Evolutionary conservation across 78 protist species (phyloP), one percentile per base, ranked within the genome.

Genomic region (Paratrimastix pyriformis): DNA sequence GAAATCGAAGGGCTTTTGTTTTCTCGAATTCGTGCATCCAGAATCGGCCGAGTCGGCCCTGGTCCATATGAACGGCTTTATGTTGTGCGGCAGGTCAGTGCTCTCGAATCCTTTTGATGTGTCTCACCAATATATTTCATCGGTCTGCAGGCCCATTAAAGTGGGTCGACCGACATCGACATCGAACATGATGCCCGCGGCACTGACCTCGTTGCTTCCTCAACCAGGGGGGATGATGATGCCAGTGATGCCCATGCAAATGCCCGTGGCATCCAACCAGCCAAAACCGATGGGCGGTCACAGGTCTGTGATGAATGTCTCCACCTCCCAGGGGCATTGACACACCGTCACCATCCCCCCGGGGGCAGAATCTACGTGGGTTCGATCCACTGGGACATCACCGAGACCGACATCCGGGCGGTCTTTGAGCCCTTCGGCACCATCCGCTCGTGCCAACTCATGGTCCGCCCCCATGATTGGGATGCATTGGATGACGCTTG

Each of bases 21-120:
- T 62, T 15, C 26, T 62, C 37, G 68, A 62, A 15, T 62, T 62
- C 37, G 29, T 62, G 26, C 37, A 35, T 21, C 68, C 68, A 29
- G 68, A 62, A 62, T 62, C 68, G 15, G 68, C 68, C 21, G 42
- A 62, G 11, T 15, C 37, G 13, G 68, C 68, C 42, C 15, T 62
- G 11, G 45, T 29, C 15, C 42, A 62, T 29, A 62, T 62, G 68
- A 62, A 62, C 21, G 68, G 68, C 11, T 62, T 62, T 15, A 29
- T 62, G 13, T 62, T 62, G 13, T 62, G 39, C 37, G 68, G 68
- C 13, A 62, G 68, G n/a, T n/a, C n/a, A n/a, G n/a, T n/a, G n/a
- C n/a, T n/a, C n/a, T n/a, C n/a, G n/a, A n/a, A n/a, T n/a, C n/a
- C n/a, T n/a, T n/a, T n/a, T n/a, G n/a, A n/a, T n/a, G n/a, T n/a